Evolutionary conservation across 805 yeast species (phyloP), one percentile per base, ranked within the genome.

Genomic region (Phaffomyces thermotolerans): DNA sequence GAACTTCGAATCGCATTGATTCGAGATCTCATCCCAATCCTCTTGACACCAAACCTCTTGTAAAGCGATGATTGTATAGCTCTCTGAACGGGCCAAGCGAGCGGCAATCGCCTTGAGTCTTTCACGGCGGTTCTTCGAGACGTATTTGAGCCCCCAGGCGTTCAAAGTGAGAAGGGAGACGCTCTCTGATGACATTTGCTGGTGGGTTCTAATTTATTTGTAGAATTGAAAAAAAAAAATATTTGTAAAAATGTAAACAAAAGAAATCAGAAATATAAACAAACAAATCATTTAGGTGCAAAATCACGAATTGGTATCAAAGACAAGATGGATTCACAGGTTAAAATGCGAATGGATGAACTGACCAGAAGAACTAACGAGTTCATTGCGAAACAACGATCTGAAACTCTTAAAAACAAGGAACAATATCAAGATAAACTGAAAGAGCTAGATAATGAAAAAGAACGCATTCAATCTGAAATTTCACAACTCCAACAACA

Each of bases 1-100:
- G 52, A 73, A 85, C 33, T 56, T 58, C 1, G 53, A 52, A 3
- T 59, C 43, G 46, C 89, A 76, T 6, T 59, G 60, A 3, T 50
- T 47, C 15, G 71, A 70, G 18, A 93, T 63, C 48, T 77, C 76
- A 1, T 76, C 73, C 90, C 90, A 90, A 61, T 93, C 99, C 38
- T 75, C 79, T 49, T 79, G 73, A 34, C 82, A 81, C 99, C 99
- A 93, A 12, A 93, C 73, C 58, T 93, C 99, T 61, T 93, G 99
- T n/a, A 93, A 67, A 1, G 96, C 96, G 7, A 93, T 76, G 12
- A 93, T 73, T 63, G 93, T 10, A 10, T 27, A 96, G 63, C 84
- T 88, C 3, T 64, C 58, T 3, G 81, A 76, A 4, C 91, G 61
- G 42, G 73, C 65, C 37, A 79, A 73, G 2, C 44, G 17, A 18